phyloP scores from a whole-genome alignment of 2,329 filamentous ascomycete species.

The Spiromastix sp. region DNA sequence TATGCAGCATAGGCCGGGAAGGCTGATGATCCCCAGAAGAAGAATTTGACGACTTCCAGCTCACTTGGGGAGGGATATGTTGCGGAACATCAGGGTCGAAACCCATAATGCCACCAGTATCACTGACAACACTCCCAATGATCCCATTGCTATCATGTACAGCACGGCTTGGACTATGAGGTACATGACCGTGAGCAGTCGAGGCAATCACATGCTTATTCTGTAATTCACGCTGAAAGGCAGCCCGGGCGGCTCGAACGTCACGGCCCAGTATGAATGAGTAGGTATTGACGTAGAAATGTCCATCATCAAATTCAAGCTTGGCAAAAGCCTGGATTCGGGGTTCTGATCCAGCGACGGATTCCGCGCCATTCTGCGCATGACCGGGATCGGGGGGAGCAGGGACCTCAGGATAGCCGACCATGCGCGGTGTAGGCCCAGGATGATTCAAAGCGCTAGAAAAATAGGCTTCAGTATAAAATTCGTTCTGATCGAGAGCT shows the following conservation, averaged over 20 bases:
- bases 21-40: slow-evolving; percentile 26
- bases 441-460: slow-evolving; percentile 14
- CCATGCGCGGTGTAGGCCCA: slow-evolving; percentile 12
- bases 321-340: slow-evolving; percentile 52
- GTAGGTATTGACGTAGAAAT: slow-evolving; percentile 56
- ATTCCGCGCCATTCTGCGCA: slow-evolving; percentile 22
- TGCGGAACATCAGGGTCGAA: slow-evolving; percentile 34
- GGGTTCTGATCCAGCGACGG: slow-evolving; percentile 31
- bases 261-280: slow-evolving; percentile 54
- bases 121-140: slow-evolving; percentile 43
- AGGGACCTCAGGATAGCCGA: slow-evolving; percentile 15
- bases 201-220: slow-evolving; percentile 35
- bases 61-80: slow-evolving; percentile 28
- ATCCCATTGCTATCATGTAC: slow-evolving; percentile 36
- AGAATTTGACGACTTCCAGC: slow-evolving; percentile 43
- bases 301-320: slow-evolving; percentile 54
- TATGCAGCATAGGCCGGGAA: slow-evolving; percentile 19
- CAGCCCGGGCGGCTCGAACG: slow-evolving; percentile 40
- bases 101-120: slow-evolving; percentile 45
- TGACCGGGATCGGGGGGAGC: slow-evolving; percentile 20
- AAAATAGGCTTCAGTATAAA: slow-evolving; percentile 29
- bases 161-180: slow-evolving; percentile 34
- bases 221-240: slow-evolving; percentile 34
- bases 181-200: slow-evolving; percentile 35
- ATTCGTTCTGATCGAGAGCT: slow-evolving; percentile 29